These are phyloP conservation scores for Pterulicium gracile DNA, from an alignment of 1,284 basidiomycete species.

Conservation along the genomic window DNA sequence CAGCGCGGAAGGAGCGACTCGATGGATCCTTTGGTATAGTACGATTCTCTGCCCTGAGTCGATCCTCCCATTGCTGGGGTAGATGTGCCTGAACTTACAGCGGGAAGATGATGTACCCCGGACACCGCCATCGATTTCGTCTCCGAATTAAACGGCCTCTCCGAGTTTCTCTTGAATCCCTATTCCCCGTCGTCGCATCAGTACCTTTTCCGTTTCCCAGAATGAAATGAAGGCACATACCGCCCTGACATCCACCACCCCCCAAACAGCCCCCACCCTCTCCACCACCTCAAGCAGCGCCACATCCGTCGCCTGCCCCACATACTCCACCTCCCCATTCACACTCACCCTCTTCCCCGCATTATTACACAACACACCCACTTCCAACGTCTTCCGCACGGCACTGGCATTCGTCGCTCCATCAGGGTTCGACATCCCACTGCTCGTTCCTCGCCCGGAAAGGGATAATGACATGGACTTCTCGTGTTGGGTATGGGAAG, in stretches of 20 bases:
- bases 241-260: constrained; percentile 58
- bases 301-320: constrained; percentile 92
- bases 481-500: constrained; percentile 19
- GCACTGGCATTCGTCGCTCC: constrained; percentile 35
- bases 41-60: constrained; percentile 61
- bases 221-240: constrained; percentile 28
- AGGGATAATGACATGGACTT: no score
- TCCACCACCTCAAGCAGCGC: constrained; percentile 69
- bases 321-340: constrained; percentile 65
- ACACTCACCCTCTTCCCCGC: constrained; percentile 29
- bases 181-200: constrained; percentile 17
- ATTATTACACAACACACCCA: constrained; percentile 68
- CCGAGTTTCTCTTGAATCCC: constrained; percentile 67
- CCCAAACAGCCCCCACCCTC: constrained; percentile 12
- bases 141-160: constrained; percentile 89
- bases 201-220: background rate
- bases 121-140: constrained; percentile 88
- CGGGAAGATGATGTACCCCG: constrained; percentile 58
- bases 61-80: constrained; percentile 25
- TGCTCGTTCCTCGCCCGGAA: background rate
- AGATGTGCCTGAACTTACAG: constrained; percentile 19
- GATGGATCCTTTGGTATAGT: constrained; percentile 90
- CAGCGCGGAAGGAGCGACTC: constrained; percentile 82
- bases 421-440: background rate
- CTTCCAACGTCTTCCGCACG: constrained; percentile 50